Base-by-base conservation (phyloP, 2,329 filamentous ascomycete species). In the Fusarium chuoi region DNA sequence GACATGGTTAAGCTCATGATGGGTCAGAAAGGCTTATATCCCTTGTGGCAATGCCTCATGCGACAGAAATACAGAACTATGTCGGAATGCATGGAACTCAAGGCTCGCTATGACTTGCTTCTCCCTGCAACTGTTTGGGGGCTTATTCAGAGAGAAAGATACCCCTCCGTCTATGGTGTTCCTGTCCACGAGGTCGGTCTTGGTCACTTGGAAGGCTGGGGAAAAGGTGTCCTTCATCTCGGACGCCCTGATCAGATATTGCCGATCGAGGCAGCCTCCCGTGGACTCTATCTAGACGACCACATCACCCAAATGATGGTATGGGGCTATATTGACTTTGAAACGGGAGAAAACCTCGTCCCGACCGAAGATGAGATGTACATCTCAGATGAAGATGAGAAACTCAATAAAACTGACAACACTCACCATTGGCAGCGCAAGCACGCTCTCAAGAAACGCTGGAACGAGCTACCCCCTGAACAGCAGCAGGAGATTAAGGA, bases 41-140 rank as follows among this genome's bases (percentile, higher is more conserved):
- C 85, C n/a, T 83, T 94, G 9, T 91, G 87, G 84, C 83, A 88
- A 49, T 82, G 92, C 6, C 83, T 96, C 36, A 86, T 88, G 54
- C 84, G 89, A 45, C 87, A 87, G 68, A 83, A 82, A n/a, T 88
- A 88, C 78, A 83, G 83, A 20, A 84, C 81, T 9, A 73, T 84
- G 3, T 58, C 84, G 6, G 90, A 93, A 49, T 77, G 90, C 7
- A 59, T 92, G n/a, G 81, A 85, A 58, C 85, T 90, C 70, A 89
- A 87, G 77, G 81, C 92, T 10, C 84, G 87, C 26, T 93, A 92
- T 81, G 85, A 88, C 70, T 87, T 88, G 69, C 76, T 79, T 2
- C 81, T 88, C 57, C 78, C 81, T 1, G 82, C 81, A 67, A 78
- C 6, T 70, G 26, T 82, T 54, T 77, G 70, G 65, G 70, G 68